These are phyloP conservation scores for Penicillium sclerotigenum DNA, from an alignment of 2,329 filamentous ascomycete species.

Conservation along the genomic window DNA sequence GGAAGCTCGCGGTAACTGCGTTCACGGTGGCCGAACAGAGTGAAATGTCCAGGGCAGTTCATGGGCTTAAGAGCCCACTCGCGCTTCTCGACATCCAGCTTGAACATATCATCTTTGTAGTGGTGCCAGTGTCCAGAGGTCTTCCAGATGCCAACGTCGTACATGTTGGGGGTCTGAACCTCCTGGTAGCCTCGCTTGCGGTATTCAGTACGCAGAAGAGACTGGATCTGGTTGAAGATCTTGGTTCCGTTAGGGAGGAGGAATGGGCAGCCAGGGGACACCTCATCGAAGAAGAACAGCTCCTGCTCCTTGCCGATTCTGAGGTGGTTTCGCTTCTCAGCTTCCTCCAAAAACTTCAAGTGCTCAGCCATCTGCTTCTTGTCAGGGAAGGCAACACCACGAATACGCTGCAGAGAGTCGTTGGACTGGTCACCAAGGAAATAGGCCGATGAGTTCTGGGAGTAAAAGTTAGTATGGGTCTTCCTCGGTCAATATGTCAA, in stretches of 20 bases:
- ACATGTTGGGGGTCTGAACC: conserved; percentile 96
- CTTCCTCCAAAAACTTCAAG: conserved; percentile 92
- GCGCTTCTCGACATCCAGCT: conserved; percentile 77
- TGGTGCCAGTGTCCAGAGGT: conserved; percentile 91
- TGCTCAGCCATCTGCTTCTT: conserved; percentile 94
- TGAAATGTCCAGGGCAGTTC: conserved; percentile 95
- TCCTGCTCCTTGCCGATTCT: conserved; percentile 94
- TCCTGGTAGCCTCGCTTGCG: conserved; percentile 92
- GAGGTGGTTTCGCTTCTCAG: conserved; percentile 94
- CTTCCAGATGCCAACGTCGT: conserved; percentile 89
- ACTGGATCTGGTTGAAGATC: conserved; percentile 85
- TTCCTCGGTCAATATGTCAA: neutral
- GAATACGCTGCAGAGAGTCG: conserved; percentile 93
- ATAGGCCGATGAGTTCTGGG: conserved; percentile 71
- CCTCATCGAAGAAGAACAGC: conserved; percentile 93
- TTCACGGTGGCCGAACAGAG: conserved; percentile 79
- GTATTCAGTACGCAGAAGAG: conserved; percentile 81
- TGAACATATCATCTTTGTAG: conserved; percentile 95
- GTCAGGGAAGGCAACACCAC: conserved; percentile 93
- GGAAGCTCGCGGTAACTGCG: conserved; percentile 87
- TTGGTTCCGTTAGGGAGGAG: conserved; percentile 88
- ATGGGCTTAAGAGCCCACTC: conserved; percentile 88
- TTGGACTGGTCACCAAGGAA: conserved; percentile 93
- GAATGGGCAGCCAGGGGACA: conserved; percentile 90
- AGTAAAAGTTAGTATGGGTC: neutral